Base-by-base conservation (phyloP, 768 basidiomycete species). In the Dacryopinax spathularia region DNA sequence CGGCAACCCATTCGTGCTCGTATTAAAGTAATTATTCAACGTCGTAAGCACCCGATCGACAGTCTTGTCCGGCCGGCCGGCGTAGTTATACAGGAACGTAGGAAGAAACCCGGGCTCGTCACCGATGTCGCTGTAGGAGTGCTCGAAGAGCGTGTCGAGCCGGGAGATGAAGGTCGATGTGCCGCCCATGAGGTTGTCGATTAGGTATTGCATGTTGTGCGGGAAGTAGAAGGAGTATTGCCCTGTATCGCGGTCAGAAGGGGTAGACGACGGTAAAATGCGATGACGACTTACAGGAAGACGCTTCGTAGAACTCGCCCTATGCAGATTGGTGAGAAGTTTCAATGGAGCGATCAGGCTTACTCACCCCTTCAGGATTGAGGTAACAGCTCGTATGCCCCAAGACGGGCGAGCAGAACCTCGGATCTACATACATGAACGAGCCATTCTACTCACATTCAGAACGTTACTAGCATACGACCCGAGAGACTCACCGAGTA, bases 21-120 rank as follows among this genome's bases (percentile, higher is more conserved):
- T 80, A 67, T 75, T 77, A 66, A 81, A 81, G 66, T 78, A 76
- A 34, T 73, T 72, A 64, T 74, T 79, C 2, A 81, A 75, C 27
- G 80, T 72, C 34, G 77, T 70, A 29, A 80, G 72, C 16, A 80
- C 75, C 18, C 80, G 76, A 27, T 77, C 71, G 4, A 79, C 77
- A 64, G 74, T 79, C 31, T 81, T 74, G 66, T 81, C 81, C 10
- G 81, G 80, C 36, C 81, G 74, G 62, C 75, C 75, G 15, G 75
- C 80, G 65, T 82, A 82, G 69, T 82, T 79, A 65, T 80, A 80
- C 1, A 75, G 69, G 25, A 56, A 56, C 9, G 48, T 56, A 20
- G 48, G 48, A 9, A 56, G 3, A 20, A 56, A 56, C 25, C 48
- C 48, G 9, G 48, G 48, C 18, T 56, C 48, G 48, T 56, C 48